These are phyloP conservation scores for Salix exigua DNA, from an alignment of 345 rosid species.

Conservation along the genomic window DNA sequence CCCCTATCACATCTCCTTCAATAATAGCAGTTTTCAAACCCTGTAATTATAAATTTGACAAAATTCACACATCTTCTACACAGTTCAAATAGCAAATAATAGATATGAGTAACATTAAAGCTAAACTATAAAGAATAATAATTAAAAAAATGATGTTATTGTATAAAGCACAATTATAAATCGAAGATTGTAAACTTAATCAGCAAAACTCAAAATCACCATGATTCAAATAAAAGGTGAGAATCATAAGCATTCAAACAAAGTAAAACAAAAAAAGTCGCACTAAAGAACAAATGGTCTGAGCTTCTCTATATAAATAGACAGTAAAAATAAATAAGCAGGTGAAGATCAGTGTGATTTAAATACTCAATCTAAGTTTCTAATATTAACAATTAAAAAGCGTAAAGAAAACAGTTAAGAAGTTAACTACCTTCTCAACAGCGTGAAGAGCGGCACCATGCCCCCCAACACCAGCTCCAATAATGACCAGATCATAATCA, in stretches of 20 bases:
- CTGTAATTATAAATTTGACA: conserved; percentile 24
- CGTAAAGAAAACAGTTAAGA: background rate
- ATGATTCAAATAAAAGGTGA: background rate
- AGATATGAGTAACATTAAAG: background rate
- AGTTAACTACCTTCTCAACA: conserved; percentile 68
- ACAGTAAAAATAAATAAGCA: background rate
- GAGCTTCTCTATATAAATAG: background rate
- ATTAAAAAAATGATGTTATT: too few relatives aligned
- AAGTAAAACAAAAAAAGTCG: background rate
- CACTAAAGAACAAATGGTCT: background rate
- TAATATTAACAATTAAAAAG: background rate
- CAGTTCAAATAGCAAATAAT: background rate
- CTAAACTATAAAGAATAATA: background rate
- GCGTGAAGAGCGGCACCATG: conserved; percentile 98
- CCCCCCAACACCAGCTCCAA: conserved; percentile 98
- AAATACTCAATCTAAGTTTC: background rate
- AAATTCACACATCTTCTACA: background rate
- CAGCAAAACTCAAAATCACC: background rate
- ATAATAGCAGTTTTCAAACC: conserved; percentile 93
- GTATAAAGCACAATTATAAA: background rate
- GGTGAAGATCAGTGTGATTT: background rate
- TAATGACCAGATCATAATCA: conserved; percentile 85
- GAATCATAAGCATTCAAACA: background rate
- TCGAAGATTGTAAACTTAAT: background rate
- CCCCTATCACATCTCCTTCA: conserved; percentile 98